Base-by-base conservation (phyloP, 495 filamentous ascomycete genomes). In the Amphirosellinia nigrospora region DNA sequence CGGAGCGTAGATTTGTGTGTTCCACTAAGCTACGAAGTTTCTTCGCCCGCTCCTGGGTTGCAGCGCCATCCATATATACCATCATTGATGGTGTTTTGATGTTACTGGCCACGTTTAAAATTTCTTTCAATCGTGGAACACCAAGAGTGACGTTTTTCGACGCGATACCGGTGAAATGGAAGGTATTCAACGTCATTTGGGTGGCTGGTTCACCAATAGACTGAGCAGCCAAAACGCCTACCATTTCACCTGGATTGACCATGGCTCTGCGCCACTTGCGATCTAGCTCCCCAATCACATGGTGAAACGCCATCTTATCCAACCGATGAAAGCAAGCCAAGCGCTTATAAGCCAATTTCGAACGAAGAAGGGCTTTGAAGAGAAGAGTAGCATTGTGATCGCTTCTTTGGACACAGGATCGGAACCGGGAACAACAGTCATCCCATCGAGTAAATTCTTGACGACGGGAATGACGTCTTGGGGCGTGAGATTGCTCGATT, bases 91-190 rank as follows among this genome's bases (percentile, higher is more conserved):
- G 96, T 0, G 96, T 99, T 86, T 99, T 99, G 85, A 99, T 97
- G 77, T 98, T 96, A 69, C 89, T 92, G 3, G 96, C 95, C 50
- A 98, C 92, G 78, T 99, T 98, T 45, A 99, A 84, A 88, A 99
- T 98, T 82, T 99, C 96, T 88, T 99, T 99, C 23, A 99, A 86
- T 88, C 96, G 94, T 58, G 96, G 96, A 30, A 99, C 96, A 92
- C 96, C 96, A 64, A 98, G 92, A 28, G 96, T 99, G 60, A 98
- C 94, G 86, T 98, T 99, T 90, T 99, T 99, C 28, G 96, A 97
- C 1, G 96, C 96, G 52, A 99, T 94, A 96, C 96, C 96, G 80
- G 96, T 94, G 82, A 99, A 98, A 87, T 99, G 96, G 90, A 99
- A 99, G 34, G 96, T 99, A 82, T 99, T 99, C 58, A 99, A 81